Conservation (phyloP, 768 basidiomycete species). For the Myochromella boudieri region DNA sequence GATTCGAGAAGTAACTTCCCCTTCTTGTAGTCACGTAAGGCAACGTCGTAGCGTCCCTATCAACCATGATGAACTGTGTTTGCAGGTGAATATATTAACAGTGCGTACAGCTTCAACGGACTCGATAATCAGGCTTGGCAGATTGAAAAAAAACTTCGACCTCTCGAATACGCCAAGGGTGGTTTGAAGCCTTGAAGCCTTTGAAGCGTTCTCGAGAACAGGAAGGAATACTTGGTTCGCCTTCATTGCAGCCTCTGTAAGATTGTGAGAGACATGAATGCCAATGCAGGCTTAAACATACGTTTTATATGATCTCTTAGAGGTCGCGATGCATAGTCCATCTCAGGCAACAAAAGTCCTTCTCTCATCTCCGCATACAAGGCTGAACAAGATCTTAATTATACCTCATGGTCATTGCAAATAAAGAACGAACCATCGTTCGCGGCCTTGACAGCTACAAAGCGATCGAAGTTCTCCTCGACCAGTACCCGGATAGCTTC, state of each 20-base stretch:
- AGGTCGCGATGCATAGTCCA: slow-evolving; percentile 82
- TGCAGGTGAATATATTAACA: background rate
- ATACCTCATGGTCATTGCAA: background rate
- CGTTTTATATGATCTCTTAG: slow-evolving; percentile 85
- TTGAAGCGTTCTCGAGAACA: slow-evolving; percentile 92
- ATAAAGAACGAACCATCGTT: slow-evolving; percentile 71
- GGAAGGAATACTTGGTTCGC: slow-evolving; percentile 96
- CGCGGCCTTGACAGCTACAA: slow-evolving; percentile 94
- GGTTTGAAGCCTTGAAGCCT: slow-evolving; percentile 88
- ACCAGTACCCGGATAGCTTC: slow-evolving; percentile 94
- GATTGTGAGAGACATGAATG: background rate
- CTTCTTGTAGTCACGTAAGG: slow-evolving; percentile 95
- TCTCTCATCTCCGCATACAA: slow-evolving; percentile 93
- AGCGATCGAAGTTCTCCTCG: slow-evolving; percentile 97
- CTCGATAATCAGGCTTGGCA: slow-evolving; percentile 89
- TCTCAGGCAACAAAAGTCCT: slow-evolving; percentile 71
- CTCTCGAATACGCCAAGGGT: slow-evolving; percentile 95
- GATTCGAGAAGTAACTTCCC: slow-evolving; percentile 89
- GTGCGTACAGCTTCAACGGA: slow-evolving; percentile 82
- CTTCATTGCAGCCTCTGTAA: slow-evolving; percentile 81
- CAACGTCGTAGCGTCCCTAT: slow-evolving; percentile 91
- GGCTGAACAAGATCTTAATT: slow-evolving; percentile 44
- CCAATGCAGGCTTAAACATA: slow-evolving; percentile 31
- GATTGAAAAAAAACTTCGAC: slow-evolving; percentile 97
- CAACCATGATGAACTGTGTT: slow-evolving; percentile 1